A percentile compares a stretch with the other conserved stretches of the same genome.
phyloP scores from a whole-genome alignment of 345 rosid species.

The Acer negundo region DNA sequence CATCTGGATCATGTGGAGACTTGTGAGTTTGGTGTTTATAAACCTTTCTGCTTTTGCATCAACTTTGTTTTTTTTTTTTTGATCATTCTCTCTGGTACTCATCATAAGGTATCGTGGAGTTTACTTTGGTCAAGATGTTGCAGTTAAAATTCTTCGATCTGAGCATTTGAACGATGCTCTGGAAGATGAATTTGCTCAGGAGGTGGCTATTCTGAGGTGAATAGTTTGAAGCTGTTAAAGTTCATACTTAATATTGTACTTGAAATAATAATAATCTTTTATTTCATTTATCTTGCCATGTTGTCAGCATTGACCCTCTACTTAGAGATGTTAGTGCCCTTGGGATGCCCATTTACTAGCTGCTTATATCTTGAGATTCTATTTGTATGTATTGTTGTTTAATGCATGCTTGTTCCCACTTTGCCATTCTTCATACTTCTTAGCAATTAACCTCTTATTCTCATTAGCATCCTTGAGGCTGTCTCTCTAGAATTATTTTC shows the following conservation, averaged over 20 bases:
- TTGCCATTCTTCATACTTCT: neutral
- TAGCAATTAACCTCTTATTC: neutral
- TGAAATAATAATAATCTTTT: neutral
- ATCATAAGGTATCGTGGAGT: slow-evolving; percentile 53
- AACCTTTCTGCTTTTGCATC: slow-evolving; percentile 11
- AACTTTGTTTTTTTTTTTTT: slow-evolving; percentile 11
- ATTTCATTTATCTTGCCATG: neutral
- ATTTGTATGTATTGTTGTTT: neutral
- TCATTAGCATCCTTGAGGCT: neutral
- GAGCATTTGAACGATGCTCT: slow-evolving; percentile 55
- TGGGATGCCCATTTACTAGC: neutral
- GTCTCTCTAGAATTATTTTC: neutral
- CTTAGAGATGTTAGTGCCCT: neutral
- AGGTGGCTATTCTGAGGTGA: slow-evolving; percentile 71
- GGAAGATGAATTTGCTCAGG: slow-evolving; percentile 65
- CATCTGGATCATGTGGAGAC: slow-evolving; percentile 74
- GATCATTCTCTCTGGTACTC: slow-evolving; percentile 18
- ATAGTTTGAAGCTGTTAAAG: slow-evolving; percentile 19
- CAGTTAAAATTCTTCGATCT: slow-evolving; percentile 63
- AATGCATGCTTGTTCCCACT: neutral
- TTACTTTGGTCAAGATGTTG: slow-evolving; percentile 77
- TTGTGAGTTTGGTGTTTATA: slow-evolving; percentile 45
- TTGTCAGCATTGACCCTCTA: neutral
- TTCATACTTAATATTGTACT: neutral
- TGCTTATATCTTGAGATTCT: neutral